phyloP scores from a whole-genome alignment of 768 basidiomycete genomes.

The Termitomyces sp. region DNA sequence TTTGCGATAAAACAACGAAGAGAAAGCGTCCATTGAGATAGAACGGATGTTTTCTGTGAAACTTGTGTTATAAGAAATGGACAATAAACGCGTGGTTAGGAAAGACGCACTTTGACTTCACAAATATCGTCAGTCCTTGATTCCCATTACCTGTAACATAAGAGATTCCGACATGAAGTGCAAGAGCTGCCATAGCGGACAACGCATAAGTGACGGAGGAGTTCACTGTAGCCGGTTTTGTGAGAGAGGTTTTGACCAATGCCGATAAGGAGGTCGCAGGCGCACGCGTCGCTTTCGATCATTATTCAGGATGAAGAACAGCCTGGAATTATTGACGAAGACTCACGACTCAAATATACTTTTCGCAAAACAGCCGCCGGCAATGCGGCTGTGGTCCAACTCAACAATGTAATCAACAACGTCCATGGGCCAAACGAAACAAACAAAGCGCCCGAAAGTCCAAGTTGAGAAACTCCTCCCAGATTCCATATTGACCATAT shows the following conservation, averaged over 20 bases:
- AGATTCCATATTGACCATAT: constrained; percentile 39
- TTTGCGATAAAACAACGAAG: constrained; percentile 53
- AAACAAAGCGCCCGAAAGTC: constrained; percentile 24
- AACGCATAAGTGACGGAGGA: constrained; percentile 40
- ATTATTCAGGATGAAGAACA: neutral
- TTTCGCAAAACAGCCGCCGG: constrained; percentile 59
- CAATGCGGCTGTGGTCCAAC: constrained; percentile 49
- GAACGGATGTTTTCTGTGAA: constrained; percentile 61
- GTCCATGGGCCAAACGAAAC: constrained; percentile 39
- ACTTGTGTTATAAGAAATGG: constrained; percentile 1
- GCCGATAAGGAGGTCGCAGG: constrained; percentile 47
- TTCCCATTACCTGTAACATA: constrained; percentile 17
- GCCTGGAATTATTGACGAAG: neutral
- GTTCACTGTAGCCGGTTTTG: constrained; percentile 40
- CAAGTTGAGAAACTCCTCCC: constrained; percentile 28
- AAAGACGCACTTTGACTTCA: constrained; percentile 55
- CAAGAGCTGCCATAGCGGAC: constrained; percentile 39
- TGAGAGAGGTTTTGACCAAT: constrained; percentile 38
- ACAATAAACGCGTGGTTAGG: neutral
- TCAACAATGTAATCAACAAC: constrained; percentile 30
- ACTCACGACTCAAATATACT: constrained; percentile 52
- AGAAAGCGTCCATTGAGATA: constrained; percentile 67
- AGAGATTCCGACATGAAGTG: constrained; percentile 36
- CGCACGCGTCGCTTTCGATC: constrained; percentile 37
- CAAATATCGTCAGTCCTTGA: constrained; percentile 45